Conservation (phyloP, 352 stramenopile species). For the Phytophthora sp. region DNA sequence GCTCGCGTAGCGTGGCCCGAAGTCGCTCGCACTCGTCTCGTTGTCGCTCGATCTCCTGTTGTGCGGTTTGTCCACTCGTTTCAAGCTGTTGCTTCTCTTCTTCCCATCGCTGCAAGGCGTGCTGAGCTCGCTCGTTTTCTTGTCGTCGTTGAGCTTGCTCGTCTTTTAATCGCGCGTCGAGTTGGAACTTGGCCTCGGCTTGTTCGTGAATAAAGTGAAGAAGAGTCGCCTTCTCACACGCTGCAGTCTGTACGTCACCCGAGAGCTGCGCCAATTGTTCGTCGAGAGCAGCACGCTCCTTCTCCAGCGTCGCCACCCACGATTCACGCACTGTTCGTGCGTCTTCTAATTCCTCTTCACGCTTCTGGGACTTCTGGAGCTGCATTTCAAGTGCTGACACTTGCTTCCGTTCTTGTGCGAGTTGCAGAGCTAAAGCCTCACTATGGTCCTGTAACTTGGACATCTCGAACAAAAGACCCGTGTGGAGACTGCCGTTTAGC, state of each 20-base stretch:
- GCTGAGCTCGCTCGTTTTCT: conserved; percentile 40
- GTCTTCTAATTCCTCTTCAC: conserved; percentile 57
- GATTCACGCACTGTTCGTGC: conserved; percentile 57
- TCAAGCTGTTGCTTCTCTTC: conserved; percentile 56
- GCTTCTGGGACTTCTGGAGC: conserved; percentile 37
- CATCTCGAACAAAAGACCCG: conserved; percentile 79
- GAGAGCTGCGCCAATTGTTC: conserved; percentile 49
- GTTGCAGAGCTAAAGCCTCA: conserved; percentile 63
- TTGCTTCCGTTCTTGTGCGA: conserved; percentile 58
- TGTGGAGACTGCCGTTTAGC: conserved; percentile 77
- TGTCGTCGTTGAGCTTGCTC: conserved; percentile 51
- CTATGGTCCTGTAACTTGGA: conserved; percentile 74
- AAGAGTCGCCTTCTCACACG: conserved; percentile 74
- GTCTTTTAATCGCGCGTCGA: conserved; percentile 61
- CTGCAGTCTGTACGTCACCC: conserved; percentile 58
- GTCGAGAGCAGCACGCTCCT: conserved; percentile 50
- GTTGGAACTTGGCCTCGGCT: conserved; percentile 67
- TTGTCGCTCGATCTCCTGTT: conserved; percentile 38
- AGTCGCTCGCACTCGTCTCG: conserved; percentile 42
- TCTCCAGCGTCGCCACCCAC: conserved; percentile 60
- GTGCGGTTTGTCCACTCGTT: conserved; percentile 37
- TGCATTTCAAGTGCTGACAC: conserved; percentile 41
- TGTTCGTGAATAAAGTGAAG: conserved; percentile 82
- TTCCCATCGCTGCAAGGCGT: conserved; percentile 42
- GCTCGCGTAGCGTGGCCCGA: conserved; percentile 29